Base-by-base conservation (phyloP, 441 rosid genomes). In the Mallotus japonicus region DNA sequence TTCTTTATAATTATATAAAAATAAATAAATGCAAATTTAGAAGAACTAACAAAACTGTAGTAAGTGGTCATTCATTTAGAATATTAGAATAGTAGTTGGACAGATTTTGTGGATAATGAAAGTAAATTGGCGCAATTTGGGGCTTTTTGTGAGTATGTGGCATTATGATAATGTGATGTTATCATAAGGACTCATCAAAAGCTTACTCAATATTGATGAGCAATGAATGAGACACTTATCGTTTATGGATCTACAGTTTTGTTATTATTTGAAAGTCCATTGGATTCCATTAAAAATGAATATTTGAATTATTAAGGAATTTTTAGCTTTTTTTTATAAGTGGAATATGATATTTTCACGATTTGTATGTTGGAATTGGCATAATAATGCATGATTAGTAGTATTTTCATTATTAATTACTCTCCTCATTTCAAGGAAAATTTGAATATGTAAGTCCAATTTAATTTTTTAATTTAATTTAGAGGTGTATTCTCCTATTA, bases 241-340 rank as follows among this genome's bases (percentile, higher is more conserved):
- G 8, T 51, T 69, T 58, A 77, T 58, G 64, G 47, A 63, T 61
- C 58, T 65, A 62, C 72, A 74, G 83, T 63, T 65, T 47, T 51
- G 76, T 61, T 64, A 78, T 76, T 34, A 79, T 79, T 70, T 63
- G n/a, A 61, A 58, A 15, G 28, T 73, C 53, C 80, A 73, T 83
- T 75, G 81, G 85, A 77, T 75, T 77, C 76, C 69, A 59, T 34
- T 4, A n/a, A 42, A 72, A 73, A 57, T 19, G 53, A 69, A 24
- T 73, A 71, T 67, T 55, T 37, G 50, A 77, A 75, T 69, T 62
- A 76, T 66, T 20, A 65, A 69, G 17, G 72, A 11, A 46, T 55
- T 73, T 34, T 2, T 8, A 61, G 70, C 4, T n/a, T n/a, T 24
- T 13, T 64, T 67, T 62, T 65, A 62, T 70, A n/a, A 71, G 51